Evolutionary conservation across 106 monocot genomes (phyloP).

Genomic region (Alisma plantagoaquatica): DNA sequence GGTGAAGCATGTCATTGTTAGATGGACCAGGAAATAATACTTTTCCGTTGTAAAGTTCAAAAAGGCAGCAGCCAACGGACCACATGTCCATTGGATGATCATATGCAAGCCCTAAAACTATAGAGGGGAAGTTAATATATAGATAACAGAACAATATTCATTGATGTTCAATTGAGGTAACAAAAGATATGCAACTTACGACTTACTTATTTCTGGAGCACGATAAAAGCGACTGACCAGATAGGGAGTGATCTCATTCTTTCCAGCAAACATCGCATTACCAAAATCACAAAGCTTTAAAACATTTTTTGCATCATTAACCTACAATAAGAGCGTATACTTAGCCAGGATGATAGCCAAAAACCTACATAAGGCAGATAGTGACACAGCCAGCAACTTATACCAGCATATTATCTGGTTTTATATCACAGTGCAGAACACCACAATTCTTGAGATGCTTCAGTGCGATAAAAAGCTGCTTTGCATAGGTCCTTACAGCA

Average conservation of each 20-base stretch:
- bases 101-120: slow-evolving; percentile 92
- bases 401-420: slow-evolving; percentile 99
- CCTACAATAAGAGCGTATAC: too few relatives aligned
- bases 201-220: slow-evolving; percentile 98
- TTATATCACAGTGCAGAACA: slow-evolving; percentile 94
- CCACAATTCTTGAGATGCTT: slow-evolving; percentile 97
- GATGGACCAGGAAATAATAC: slow-evolving; percentile 91
- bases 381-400: too few relatives aligned
- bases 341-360: too few relatives aligned
- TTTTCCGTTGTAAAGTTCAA: slow-evolving; percentile 88
- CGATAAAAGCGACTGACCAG: slow-evolving; percentile 99
- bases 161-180: too few relatives aligned
- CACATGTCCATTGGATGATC: slow-evolving; percentile 97
- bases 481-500: slow-evolving; percentile 98
- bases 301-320: slow-evolving; percentile 90
- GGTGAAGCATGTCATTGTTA: slow-evolving; percentile 97
- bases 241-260: slow-evolving; percentile 97
- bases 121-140: slow-evolving; percentile 25
- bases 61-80: slow-evolving; percentile 98
- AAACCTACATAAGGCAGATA: too few relatives aligned
- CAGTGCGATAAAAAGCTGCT: slow-evolving; percentile 98
- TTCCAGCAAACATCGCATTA: slow-evolving; percentile 94
- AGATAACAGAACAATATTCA: too few relatives aligned
- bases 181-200: too few relatives aligned
- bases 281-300: slow-evolving; percentile 98